phyloP scores from a whole-genome alignment of 129 eudicot species.

The Arctium minus region DNA sequence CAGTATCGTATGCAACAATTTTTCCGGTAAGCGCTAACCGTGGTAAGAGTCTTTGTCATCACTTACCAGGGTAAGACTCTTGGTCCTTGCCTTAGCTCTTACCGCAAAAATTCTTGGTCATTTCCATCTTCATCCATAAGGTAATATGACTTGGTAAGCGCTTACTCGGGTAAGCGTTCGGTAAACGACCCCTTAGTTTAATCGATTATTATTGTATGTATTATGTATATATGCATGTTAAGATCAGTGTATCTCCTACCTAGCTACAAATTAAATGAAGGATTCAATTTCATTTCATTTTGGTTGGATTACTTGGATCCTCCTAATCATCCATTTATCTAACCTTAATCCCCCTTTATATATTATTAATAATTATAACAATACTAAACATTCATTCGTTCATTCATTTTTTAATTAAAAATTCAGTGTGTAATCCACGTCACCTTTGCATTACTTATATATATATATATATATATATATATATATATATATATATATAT shows the following conservation, averaged over 20 bases:
- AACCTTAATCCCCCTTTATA: not conserved
- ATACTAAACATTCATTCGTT: not conserved
- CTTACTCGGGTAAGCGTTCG: too few relatives aligned
- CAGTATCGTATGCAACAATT: too few relatives aligned
- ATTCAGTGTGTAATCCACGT: constrained; percentile 11
- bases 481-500: too few relatives aligned
- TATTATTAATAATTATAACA: not conserved
- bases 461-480: too few relatives aligned
- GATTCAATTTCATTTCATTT: not conserved
- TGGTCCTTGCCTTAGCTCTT: too few relatives aligned
- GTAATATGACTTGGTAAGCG: too few relatives aligned
- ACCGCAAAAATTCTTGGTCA: too few relatives aligned
- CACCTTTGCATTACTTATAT: not conserved
- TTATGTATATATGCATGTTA: not conserved
- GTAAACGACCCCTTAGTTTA: too few relatives aligned
- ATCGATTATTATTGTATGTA: not conserved
- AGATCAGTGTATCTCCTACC: not conserved
- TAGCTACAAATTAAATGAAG: not conserved
- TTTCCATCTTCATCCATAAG: too few relatives aligned
- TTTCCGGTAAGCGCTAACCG: too few relatives aligned
- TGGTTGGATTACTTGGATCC: not conserved
- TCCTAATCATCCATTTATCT: constrained; percentile 15
- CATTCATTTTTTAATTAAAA: not conserved
- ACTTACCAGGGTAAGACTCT: too few relatives aligned
- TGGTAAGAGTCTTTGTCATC: too few relatives aligned